Evolutionary conservation across 768 basidiomycete species (phyloP).

Genomic region (Lentinula sp.): DNA sequence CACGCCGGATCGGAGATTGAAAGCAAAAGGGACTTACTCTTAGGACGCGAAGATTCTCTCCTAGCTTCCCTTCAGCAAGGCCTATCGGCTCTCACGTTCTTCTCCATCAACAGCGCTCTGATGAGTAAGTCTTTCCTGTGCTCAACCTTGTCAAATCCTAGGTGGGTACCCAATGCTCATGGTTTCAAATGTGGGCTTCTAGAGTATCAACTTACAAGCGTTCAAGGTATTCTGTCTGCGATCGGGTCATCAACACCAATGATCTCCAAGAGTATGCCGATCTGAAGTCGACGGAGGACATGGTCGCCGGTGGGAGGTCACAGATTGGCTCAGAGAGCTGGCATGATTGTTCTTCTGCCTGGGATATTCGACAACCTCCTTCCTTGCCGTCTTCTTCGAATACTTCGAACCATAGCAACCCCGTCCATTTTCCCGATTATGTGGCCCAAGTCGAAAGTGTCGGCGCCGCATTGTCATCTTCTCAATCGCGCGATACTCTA

Average conservation of each 20-base stretch:
- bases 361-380: neutral
- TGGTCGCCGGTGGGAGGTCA: neutral
- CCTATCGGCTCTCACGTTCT: neutral
- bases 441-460: no score
- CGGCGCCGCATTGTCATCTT: neutral
- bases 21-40: neutral
- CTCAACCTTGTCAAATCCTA: neutral
- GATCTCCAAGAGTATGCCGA: neutral
- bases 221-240: slow-evolving; percentile 4
- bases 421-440: neutral
- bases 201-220: slow-evolving; percentile 5
- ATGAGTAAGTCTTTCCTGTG: slow-evolving; percentile 6
- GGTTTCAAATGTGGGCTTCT: neutral
- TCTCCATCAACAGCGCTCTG: slow-evolving; percentile 3
- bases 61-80: neutral
- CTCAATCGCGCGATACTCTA: neutral
- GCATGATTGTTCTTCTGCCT: neutral
- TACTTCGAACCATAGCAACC: neutral
- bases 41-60: neutral
- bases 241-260: neutral
- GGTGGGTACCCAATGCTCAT: slow-evolving; percentile 4
- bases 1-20: neutral
- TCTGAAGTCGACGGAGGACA: neutral
- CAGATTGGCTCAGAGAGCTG: neutral
- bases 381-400: neutral